Conservation (phyloP, 192 early-diverging fungal genomes). For the Kappamyces sp. region DNA sequence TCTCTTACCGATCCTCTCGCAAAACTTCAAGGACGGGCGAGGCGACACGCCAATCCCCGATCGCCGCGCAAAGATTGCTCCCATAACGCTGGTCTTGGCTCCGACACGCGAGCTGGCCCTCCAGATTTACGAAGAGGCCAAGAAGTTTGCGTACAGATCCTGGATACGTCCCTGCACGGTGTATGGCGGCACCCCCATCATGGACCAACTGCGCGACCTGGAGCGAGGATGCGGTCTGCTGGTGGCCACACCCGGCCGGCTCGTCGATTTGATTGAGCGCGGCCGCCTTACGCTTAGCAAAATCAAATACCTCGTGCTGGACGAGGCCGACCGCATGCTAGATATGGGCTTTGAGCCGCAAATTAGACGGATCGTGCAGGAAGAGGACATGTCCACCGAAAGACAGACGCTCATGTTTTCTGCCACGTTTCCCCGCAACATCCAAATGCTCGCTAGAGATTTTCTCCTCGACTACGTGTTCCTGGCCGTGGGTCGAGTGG, state of each 20-base stretch:
- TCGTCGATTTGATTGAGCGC: slow-evolving; percentile 83
- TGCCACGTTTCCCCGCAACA: slow-evolving; percentile 93
- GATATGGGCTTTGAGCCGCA: slow-evolving; percentile 98
- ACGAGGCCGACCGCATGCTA: slow-evolving; percentile 63
- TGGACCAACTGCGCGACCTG: slow-evolving; percentile 77
- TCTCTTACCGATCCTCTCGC: slow-evolving; percentile 91
- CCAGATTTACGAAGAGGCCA: slow-evolving; percentile 89
- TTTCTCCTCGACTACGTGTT: slow-evolving; percentile 75
- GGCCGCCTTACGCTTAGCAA: slow-evolving; percentile 63
- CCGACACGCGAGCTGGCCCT: slow-evolving; percentile 94
- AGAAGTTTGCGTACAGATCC: slow-evolving; percentile 59
- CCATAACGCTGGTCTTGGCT: slow-evolving; percentile 78
- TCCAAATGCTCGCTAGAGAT: slow-evolving; percentile 87
- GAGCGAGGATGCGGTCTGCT: slow-evolving; percentile 91
- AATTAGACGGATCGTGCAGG: slow-evolving; percentile 77
- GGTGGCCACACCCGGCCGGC: slow-evolving; percentile 92
- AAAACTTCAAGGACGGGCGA: slow-evolving; percentile 76
- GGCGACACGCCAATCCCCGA: slow-evolving; percentile 42
- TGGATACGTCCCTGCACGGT: slow-evolving; percentile 91
- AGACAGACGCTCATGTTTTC: slow-evolving; percentile 96
- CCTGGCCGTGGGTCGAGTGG: slow-evolving; percentile 88
- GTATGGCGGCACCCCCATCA: slow-evolving; percentile 93
- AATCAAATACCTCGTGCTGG: slow-evolving; percentile 64
- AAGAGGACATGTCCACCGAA: slow-evolving; percentile 61
- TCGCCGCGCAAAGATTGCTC: slow-evolving; percentile 47